Evolutionary conservation across 345 rosid species (phyloP).

Genomic region (Syzygium oleosum): DNA sequence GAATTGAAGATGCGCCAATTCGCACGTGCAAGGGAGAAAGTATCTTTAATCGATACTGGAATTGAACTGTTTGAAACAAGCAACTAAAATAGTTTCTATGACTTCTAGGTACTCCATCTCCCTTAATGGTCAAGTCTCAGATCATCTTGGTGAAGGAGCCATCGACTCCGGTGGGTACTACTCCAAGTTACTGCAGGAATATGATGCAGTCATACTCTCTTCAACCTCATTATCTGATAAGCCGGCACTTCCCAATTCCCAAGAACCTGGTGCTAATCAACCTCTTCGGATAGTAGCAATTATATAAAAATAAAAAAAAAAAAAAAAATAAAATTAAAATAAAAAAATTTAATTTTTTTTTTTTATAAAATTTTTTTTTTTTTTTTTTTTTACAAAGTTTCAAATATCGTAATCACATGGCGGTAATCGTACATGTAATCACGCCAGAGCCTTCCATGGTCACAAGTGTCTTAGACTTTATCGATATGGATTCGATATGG

Average conservation of each 20-base stretch:
- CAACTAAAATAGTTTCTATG: not conserved
- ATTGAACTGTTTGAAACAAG: not conserved
- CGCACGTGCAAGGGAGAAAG: not conserved
- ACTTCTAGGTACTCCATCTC: constrained; percentile 59
- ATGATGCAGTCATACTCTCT: constrained; percentile 58
- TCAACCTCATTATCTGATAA: constrained; percentile 23
- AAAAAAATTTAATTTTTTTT: no score
- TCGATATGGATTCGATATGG: no score
- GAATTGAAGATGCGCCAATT: not conserved
- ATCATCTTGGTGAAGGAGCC: constrained; percentile 63
- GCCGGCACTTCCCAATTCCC: constrained; percentile 30
- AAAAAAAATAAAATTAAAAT: no score
- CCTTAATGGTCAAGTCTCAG: constrained; percentile 39
- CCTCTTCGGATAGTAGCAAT: constrained; percentile 48
- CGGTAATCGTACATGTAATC: no score
- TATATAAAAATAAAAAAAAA: no score
- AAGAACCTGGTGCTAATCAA: constrained; percentile 55
- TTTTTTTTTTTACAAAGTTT: no score
- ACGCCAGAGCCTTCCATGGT: no score
- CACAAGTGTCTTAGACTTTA: no score
- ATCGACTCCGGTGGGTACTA: constrained; percentile 52
- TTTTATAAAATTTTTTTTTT: no score
- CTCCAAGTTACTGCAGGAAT: constrained; percentile 60
- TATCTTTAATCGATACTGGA: not conserved
- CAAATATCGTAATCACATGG: no score